A percentile compares a stretch with the other conserved stretches of the same genome.
phyloP scores from a whole-genome alignment of 1,284 basidiomycete species.

The Irpex rosettiformis region DNA sequence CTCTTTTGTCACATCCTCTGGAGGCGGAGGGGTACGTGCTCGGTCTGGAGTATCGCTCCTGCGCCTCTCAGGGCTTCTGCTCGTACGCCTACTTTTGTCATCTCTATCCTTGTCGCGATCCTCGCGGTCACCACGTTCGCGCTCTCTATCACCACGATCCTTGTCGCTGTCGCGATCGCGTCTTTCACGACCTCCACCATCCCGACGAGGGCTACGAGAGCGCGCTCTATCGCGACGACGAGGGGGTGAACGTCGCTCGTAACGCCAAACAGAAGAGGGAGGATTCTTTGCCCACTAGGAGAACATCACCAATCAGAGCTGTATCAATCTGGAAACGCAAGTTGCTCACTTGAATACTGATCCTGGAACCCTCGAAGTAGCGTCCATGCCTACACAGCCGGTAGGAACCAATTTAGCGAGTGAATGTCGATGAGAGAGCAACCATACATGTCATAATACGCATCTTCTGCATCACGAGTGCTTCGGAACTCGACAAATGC shows the following conservation, averaged over 20 bases:
- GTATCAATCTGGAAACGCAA: not conserved
- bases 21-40: constrained; percentile 41
- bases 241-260: constrained; percentile 60
- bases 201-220: constrained; percentile 36
- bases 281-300: constrained; percentile 87
- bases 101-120: constrained; percentile 33
- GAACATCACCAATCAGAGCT: not conserved
- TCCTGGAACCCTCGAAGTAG: constrained; percentile 75
- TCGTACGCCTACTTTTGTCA: constrained; percentile 46
- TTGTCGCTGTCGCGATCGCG: constrained; percentile 42
- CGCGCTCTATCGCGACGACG: constrained; percentile 43
- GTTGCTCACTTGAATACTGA: constrained; percentile 72
- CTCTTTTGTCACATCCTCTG: constrained; percentile 40
- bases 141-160: constrained; percentile 34
- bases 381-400: constrained; percentile 68
- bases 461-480: constrained; percentile 82
- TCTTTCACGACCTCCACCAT: constrained; percentile 33
- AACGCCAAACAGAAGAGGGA: constrained; percentile 84
- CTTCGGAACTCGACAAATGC: constrained; percentile 90
- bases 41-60: constrained; percentile 49
- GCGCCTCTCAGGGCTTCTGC: constrained; percentile 44
- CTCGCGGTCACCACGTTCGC: constrained; percentile 30
- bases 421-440: not conserved
- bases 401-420: constrained; percentile 9
- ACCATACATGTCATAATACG: constrained; percentile 88